Evolutionary conservation across 2,329 filamentous ascomycete species (phyloP).

Genomic region (Colletotrichum nymphaeae): DNA sequence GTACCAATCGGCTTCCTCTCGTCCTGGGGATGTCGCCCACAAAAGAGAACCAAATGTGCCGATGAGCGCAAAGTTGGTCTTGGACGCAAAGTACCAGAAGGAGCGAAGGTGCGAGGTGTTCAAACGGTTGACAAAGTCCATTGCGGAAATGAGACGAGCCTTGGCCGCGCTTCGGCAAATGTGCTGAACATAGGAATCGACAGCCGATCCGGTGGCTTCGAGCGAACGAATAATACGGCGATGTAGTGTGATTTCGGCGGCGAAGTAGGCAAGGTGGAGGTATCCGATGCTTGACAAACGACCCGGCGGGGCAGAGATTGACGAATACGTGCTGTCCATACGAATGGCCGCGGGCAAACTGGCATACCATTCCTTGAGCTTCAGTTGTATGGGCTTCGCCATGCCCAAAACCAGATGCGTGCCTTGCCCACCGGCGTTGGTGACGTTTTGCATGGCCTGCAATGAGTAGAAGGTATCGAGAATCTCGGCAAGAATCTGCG

Average conservation of each 20-base stretch:
- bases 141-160: constrained; percentile 91
- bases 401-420: constrained; percentile 79
- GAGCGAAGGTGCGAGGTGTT: constrained; percentile 87
- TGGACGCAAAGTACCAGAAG: constrained; percentile 92
- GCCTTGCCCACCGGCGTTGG: constrained; percentile 74
- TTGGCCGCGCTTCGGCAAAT: constrained; percentile 96
- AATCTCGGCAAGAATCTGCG: constrained; percentile 81
- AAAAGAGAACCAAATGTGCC: constrained; percentile 92
- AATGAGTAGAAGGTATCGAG: constrained; percentile 87
- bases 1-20: constrained; percentile 95
- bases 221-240: constrained; percentile 90
- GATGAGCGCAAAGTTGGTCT: constrained; percentile 93
- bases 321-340: constrained; percentile 70
- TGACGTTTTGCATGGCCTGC: constrained; percentile 77
- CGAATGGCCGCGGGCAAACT: constrained; percentile 72
- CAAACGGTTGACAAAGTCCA: constrained; percentile 96
- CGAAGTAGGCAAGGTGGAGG: constrained; percentile 92
- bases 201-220: constrained; percentile 50
- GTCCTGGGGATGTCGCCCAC: constrained; percentile 87
- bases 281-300: constrained; percentile 76
- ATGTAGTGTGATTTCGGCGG: constrained; percentile 93
- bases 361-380: constrained; percentile 85
- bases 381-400: constrained; percentile 85
- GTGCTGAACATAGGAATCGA: constrained; percentile 86
- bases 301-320: constrained; percentile 51